Percentiles rank a stretch among this genome's conserved stretches.
Evolutionary conservation across 1,139 yeast genomes (phyloP).

Genomic region (Sugiyamaella paludigena): DNA sequence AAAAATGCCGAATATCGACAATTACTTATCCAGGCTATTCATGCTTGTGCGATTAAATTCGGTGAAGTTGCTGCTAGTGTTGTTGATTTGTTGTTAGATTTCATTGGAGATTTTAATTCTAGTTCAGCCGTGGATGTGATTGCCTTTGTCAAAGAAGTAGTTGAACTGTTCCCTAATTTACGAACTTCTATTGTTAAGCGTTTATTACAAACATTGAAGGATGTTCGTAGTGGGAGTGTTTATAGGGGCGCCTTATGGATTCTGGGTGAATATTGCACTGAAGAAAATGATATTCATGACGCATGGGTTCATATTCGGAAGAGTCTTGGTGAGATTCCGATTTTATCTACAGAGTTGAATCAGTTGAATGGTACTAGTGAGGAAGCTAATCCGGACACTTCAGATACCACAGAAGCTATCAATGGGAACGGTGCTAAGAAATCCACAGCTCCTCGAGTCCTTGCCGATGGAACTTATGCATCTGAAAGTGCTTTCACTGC

Average conservation of each 20-base stretch:
- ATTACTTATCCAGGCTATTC: constrained; percentile 81
- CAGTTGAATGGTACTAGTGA: constrained; percentile 37
- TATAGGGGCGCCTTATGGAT: constrained; percentile 95
- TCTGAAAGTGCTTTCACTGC: constrained; percentile 75
- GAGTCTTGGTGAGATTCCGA: constrained; percentile 89
- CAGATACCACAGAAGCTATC: constrained; percentile 11
- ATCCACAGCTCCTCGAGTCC: constrained; percentile 70
- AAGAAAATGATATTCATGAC: constrained; percentile 69
- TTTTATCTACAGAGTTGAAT: constrained; percentile 68
- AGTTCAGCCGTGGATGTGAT: constrained; percentile 88
- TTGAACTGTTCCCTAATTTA: constrained; percentile 84
- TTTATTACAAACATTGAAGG: constrained; percentile 60
- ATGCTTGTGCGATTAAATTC: constrained; percentile 82
- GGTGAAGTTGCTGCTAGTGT: constrained; percentile 91
- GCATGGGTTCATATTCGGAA: constrained; percentile 87
- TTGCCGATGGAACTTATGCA: constrained; percentile 98
- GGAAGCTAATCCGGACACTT: constrained; percentile 35
- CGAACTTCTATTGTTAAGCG: constrained; percentile 65
- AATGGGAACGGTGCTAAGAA: constrained; percentile 31
- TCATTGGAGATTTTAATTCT: constrained; percentile 79
- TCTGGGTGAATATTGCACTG: constrained; percentile 83
- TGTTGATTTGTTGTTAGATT: constrained; percentile 82
- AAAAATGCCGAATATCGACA: constrained; percentile 85
- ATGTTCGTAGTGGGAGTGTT: constrained; percentile 82
- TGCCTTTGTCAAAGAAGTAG: constrained; percentile 86